These are phyloP conservation scores for Mycena vitilis DNA, from an alignment of 768 basidiomycete species.

Conservation along the genomic window DNA sequence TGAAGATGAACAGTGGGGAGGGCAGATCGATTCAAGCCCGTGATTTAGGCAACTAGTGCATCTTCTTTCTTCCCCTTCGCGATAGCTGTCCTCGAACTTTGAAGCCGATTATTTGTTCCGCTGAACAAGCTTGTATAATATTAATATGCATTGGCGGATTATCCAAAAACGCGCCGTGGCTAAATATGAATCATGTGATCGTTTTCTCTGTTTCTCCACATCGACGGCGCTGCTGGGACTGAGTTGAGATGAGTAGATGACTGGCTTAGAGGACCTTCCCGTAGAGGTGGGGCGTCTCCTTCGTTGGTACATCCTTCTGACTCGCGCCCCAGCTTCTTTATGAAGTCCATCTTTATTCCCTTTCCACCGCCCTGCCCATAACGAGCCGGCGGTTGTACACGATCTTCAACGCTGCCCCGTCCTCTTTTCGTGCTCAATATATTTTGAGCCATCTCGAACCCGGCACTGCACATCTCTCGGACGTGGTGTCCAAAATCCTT, in stretches of 20 bases:
- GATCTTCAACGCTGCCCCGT: constrained; percentile 66
- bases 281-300: constrained; percentile 50
- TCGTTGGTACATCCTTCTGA: constrained; percentile 20
- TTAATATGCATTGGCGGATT: too few species aligned
- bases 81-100: too few species aligned
- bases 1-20: constrained; percentile 29
- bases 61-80: too few species aligned
- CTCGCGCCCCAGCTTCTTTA: constrained; percentile 70
- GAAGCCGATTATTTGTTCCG: too few species aligned
- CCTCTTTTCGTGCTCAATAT: constrained; percentile 75
- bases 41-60: background rate
- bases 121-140: too few species aligned
- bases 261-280: constrained; percentile 49
- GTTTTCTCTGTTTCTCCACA: background rate
- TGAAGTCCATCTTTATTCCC: constrained; percentile 78
- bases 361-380: constrained; percentile 72
- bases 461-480: constrained; percentile 35
- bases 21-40: constrained; percentile 24
- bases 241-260: constrained; percentile 22
- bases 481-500: constrained; percentile 62
- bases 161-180: too few species aligned
- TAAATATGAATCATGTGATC: background rate
- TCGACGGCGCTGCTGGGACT: background rate
- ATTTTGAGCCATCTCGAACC: constrained; percentile 54
- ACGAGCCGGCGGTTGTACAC: constrained; percentile 63